Evolutionary conservation across 1,139 yeast genomes (phyloP).

Genomic region (Candida glucosophila): DNA sequence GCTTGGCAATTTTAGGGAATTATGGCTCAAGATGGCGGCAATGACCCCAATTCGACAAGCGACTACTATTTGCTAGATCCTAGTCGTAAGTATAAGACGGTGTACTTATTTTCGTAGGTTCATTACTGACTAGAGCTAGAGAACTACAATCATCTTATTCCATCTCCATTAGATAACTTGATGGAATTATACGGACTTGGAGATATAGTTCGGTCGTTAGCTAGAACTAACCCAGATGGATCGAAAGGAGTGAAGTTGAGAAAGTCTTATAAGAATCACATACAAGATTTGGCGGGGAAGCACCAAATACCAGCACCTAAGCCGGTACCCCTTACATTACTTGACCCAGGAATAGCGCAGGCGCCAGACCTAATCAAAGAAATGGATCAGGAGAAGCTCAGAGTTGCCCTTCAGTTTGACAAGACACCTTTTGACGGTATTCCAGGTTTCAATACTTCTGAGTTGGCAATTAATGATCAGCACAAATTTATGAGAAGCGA

Average conservation of each 20-base stretch:
- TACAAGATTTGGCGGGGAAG: conserved; percentile 78
- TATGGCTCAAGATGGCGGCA: conserved; percentile 2
- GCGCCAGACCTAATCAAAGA: conserved; percentile 38
- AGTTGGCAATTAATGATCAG: conserved; percentile 56
- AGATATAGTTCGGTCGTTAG: conserved; percentile 66
- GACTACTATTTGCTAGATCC: conserved; percentile 16
- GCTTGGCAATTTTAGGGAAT: conserved; percentile 1
- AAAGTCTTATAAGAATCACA: conserved; percentile 89
- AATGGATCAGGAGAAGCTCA: conserved; percentile 41
- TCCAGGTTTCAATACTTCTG: conserved; percentile 68
- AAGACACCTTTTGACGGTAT: conserved; percentile 65
- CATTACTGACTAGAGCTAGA: conserved; percentile 15
- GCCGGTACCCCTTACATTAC: conserved; percentile 44
- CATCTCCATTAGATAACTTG: conserved; percentile 68
- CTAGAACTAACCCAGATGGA: conserved; percentile 83
- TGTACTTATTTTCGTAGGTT: conserved; percentile 1
- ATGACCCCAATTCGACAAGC: conserved; percentile 7
- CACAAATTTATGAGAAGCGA: conserved; percentile 36
- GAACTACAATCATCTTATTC: conserved; percentile 39
- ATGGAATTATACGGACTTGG: conserved; percentile 60
- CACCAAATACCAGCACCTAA: conserved; percentile 53
- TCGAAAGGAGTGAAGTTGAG: conserved; percentile 85
- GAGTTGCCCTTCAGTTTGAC: conserved; percentile 51
- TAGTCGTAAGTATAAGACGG: conserved; percentile 11
- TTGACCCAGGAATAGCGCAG: conserved; percentile 37